phyloP scores from a whole-genome alignment of 1,139 yeast species.

The Arxiozyma bovina region DNA sequence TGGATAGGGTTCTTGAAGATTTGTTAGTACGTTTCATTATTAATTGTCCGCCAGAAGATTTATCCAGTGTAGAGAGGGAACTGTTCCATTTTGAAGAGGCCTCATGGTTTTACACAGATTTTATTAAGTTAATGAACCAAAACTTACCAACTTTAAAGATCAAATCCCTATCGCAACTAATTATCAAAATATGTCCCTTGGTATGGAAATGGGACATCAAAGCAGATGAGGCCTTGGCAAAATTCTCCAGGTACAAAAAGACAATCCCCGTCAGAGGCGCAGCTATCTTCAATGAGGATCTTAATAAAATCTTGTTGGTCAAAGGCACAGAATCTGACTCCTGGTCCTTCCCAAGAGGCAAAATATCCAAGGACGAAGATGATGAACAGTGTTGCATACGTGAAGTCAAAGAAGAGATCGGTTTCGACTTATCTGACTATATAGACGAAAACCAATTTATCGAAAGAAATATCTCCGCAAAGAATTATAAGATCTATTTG shows the following conservation, averaged over 20 bases:
- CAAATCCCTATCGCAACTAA: conserved; percentile 64
- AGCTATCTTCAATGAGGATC: conserved; percentile 65
- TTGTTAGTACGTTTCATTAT: conserved; percentile 80
- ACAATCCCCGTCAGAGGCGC: conserved; percentile 96
- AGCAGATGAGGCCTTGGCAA: conserved; percentile 61
- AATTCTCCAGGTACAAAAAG: conserved; percentile 77
- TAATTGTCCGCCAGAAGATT: conserved; percentile 86
- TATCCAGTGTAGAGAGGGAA: conserved; percentile 72
- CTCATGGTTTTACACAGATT: conserved; percentile 94
- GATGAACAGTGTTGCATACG: conserved; percentile 91
- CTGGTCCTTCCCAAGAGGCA: conserved; percentile 98
- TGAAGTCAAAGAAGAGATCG: conserved; percentile 93
- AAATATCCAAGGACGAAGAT: conserved; percentile 85
- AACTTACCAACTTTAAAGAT: conserved; percentile 69
- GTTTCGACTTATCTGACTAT: conserved; percentile 67
- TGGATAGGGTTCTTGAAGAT: conserved; percentile 78
- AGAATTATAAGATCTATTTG: conserved; percentile 76
- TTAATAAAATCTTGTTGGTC: conserved; percentile 68
- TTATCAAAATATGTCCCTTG: conserved; percentile 73
- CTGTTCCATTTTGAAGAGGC: conserved; percentile 97
- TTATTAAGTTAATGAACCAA: conserved; percentile 65
- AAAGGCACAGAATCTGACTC: conserved; percentile 76
- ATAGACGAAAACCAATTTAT: conserved; percentile 64
- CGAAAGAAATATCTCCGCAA: conserved; percentile 75
- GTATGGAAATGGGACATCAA: conserved; percentile 69